These are phyloP conservation scores for Xylaria longipes DNA, from an alignment of 495 filamentous ascomycete genomes.

Conservation along the genomic window DNA sequence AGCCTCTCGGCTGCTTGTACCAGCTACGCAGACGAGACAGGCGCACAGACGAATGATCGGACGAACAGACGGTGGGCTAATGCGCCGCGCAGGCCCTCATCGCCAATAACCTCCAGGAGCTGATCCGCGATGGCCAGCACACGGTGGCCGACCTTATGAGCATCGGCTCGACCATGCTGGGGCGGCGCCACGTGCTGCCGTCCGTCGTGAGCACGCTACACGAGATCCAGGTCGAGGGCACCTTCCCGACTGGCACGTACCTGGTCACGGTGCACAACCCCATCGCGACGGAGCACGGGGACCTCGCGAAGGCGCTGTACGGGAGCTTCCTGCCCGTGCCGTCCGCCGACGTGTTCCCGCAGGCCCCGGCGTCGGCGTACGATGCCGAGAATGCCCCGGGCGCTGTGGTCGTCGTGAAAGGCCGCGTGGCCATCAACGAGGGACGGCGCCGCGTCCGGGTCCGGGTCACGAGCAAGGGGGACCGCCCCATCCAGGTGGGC, in stretches of 20 bases:
- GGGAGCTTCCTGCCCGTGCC: constrained; percentile 92
- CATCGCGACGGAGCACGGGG: constrained; percentile 84
- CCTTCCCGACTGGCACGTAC: constrained; percentile 89
- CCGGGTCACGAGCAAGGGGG: constrained; percentile 83
- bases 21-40: background rate
- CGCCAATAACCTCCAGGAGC: constrained; percentile 88
- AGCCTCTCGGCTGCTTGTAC: background rate
- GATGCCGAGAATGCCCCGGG: constrained; percentile 74
- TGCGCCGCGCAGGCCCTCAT: constrained; percentile 74
- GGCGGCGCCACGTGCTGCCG: constrained; percentile 90
- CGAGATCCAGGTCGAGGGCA: constrained; percentile 93
- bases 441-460: constrained; percentile 76
- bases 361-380: constrained; percentile 63
- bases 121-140: constrained; percentile 96
- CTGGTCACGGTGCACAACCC: constrained; percentile 95
- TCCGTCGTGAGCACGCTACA: constrained; percentile 76
- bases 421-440: constrained; percentile 72
- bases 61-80: constrained; percentile 23
- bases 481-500: constrained; percentile 91
- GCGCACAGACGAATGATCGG: background rate
- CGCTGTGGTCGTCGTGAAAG: constrained; percentile 75
- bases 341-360: constrained; percentile 66
- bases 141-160: constrained; percentile 92
- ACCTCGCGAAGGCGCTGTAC: constrained; percentile 85
- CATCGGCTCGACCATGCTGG: constrained; percentile 89